Base-by-base conservation (phyloP, 441 rosid genomes). In the Kokia cookei region DNA sequence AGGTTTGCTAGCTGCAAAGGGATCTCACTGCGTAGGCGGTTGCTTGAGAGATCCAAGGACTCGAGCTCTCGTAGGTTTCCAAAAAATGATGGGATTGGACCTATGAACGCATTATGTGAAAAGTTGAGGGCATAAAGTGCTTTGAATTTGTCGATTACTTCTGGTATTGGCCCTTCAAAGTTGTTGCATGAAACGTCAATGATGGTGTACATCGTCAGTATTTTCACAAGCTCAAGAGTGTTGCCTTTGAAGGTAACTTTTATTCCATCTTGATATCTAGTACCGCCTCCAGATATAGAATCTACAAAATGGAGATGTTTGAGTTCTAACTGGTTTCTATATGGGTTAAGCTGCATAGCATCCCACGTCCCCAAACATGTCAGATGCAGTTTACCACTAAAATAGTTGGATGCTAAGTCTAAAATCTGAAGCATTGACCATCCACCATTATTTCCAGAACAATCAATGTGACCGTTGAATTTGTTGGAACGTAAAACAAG, bases 171-270 rank as follows among this genome's bases (percentile, higher is more conserved):
- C 50, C 91, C 88, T 3, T 4, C 37, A 32, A 32, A 32, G 37
- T 32, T 32, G 6, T 32, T 32, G 1, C 37, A 32, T 32, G 37
- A 32, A 32, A 32, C 4, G 37, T 32, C 37, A 32, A 32, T 32
- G 37, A 6, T 4, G 37, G 37, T 32, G 37, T 4, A 32, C 1
- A 32, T 6, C 6, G 37, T 5, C 37, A 32, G 37, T 6, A 32
- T 32, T 6, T 32, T 32, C 37, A 32, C 37, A 6, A 32, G 37
- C 37, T 32, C 37, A n/a, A n/a, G n/a, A n/a, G n/a, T n/a, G n/a
- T n/a, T n/a, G n/a, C 94, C 94, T 81, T 87, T 93, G 81, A 47
- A 1, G 71, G 84, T 85, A 0, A 89, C 75, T 2, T 82, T 84
- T 53, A 88, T 1, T 1, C 78, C 48, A 75, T 91, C 91, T 51